Base-by-base conservation (phyloP, 1,139 yeast genomes). In the Hyphopichia pseudoburtonii region DNA sequence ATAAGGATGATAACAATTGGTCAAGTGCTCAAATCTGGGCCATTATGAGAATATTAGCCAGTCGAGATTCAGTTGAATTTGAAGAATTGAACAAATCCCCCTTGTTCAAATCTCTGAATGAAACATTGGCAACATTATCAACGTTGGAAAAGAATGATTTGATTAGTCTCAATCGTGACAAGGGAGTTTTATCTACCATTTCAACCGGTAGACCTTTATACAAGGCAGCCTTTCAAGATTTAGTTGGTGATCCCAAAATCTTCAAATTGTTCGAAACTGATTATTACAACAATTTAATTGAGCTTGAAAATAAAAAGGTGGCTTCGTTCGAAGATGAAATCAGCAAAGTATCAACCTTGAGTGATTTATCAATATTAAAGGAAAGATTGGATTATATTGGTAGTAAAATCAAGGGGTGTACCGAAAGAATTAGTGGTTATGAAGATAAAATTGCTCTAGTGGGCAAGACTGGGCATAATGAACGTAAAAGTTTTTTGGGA, bases 21-120 rank as follows among this genome's bases (percentile, higher is more conserved):
- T 76, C 77, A 31, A 68, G 83, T 5, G 86, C 95, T 1, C 97
- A 92, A 53, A 95, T 89, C 0, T 92, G 98, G 98, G 77, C 75
- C 17, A 57, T 92, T 15, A 80, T 92, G 53, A 85, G 85, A 51
- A 47, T 73, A 30, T 68, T 92, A 32, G 76, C 89, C 1, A 55
- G 62, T 5, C 54, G 62, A 0, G 78, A 75, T 1, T 47, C 53
- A 3, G 62, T 85, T 3, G 49, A 63, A 1, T 84, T 70, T 50
- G 67, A 70, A 29, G 81, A 82, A 10, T 62, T 86, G 33, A 67
- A 75, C 25, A 68, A 73, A 36, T 70, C 74, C 34, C 84, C 94
- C 11, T 62, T 86, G 34, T 86, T 89, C 59, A 82, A 82, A 45
- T 63, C 80, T 5, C 76, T 82, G 2, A 76, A 68, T 34, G 64